Base-by-base conservation (phyloP, 257 asterid species). In the Verbascum thapsus region DNA sequence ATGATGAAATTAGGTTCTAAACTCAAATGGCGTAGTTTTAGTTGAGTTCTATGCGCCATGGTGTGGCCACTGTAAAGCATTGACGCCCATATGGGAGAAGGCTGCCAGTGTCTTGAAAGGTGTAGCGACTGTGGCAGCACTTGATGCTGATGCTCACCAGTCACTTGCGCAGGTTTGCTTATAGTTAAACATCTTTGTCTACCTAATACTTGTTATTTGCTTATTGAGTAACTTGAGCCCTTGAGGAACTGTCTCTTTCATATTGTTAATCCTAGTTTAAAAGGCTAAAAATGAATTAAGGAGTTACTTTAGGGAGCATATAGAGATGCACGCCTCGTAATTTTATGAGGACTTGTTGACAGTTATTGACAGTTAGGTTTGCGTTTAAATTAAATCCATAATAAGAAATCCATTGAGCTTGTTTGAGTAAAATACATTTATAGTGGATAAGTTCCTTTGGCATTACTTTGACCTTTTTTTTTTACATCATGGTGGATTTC, bases 11-110 rank as follows among this genome's bases (percentile, higher is more conserved):
- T 84, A 92, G 99, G 99, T 90, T n/a, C 72, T 87, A 59, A 83
- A 87, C 77, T 82, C 96, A 6, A 87, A 94, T 63, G 80, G 97
- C 17, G 83, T 94, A 62, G 97, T 90, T 47, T 70, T 90, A 1
- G 99, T 94, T 43, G 99, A 94, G 79, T 90, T 94, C 69, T 94
- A 75, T 17, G 99, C 99, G 0, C 97, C 99, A 23, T 89, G 97
- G 97, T 92, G 99, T 69, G 99, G 99, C 32, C 99, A 92, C 74
- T 92, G 97, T 69, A 55, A 92, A 73, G 90, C 97, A 5, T 72
- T 92, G 62, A 90, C 99, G 11, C 97, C 96, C 4, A 64, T 75
- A 3, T 92, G 97, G 96, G 99, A 92, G 80, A 92, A 87, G 80
- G 87, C 91, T 10, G 97, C 99, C 44, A 67, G 63, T 48, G 80